A percentile compares a stretch with the other conserved stretches of the same genome.
These are phyloP conservation scores for Podospora bellae-mahoneyi DNA, from an alignment of 495 filamentous ascomycete species.

Conservation along the genomic window DNA sequence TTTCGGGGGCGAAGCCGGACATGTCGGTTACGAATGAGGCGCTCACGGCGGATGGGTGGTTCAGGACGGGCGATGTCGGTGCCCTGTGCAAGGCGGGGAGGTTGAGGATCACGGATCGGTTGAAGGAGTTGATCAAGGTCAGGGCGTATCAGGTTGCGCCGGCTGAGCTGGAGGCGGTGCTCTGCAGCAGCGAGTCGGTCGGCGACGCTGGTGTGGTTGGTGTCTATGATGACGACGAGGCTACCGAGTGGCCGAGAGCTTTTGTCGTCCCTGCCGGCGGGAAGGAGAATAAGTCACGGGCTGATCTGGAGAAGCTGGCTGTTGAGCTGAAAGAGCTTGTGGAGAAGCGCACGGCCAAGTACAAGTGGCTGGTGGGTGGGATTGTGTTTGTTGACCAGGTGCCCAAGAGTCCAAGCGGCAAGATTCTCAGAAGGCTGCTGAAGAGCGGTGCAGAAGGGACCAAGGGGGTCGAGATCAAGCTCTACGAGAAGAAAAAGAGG, in stretches of 20 bases:
- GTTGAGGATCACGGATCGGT: constrained; percentile 68
- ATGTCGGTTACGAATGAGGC: constrained; percentile 56
- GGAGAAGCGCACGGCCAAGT: constrained; percentile 56
- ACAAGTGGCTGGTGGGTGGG: constrained; percentile 65
- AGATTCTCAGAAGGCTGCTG: constrained; percentile 61
- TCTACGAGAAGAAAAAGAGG: constrained; percentile 33
- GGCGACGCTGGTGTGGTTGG: constrained; percentile 63
- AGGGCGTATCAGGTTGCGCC: constrained; percentile 69
- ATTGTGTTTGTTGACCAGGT: constrained; percentile 60
- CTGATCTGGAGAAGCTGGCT: constrained; percentile 50
- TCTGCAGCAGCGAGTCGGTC: constrained; percentile 52
- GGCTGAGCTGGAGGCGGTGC: constrained; percentile 65
- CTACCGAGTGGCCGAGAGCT: constrained; percentile 31
- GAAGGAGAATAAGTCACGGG: constrained; percentile 52
- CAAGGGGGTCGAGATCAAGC: constrained; percentile 24
- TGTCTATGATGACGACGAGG: constrained; percentile 62
- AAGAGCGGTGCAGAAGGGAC: constrained; percentile 24
- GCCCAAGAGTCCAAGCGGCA: constrained; percentile 66
- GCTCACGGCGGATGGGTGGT: constrained; percentile 57
- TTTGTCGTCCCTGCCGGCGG: constrained; percentile 33
- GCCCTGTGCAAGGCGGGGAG: constrained; percentile 56
- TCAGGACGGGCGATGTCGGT: constrained; percentile 68
- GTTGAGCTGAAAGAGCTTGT: constrained; percentile 45
- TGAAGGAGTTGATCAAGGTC: constrained; percentile 78
- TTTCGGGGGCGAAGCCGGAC: constrained; percentile 18